Base-by-base conservation (phyloP, 2,329 filamentous ascomycete species). In the Akanthomyces muscarius region DNA sequence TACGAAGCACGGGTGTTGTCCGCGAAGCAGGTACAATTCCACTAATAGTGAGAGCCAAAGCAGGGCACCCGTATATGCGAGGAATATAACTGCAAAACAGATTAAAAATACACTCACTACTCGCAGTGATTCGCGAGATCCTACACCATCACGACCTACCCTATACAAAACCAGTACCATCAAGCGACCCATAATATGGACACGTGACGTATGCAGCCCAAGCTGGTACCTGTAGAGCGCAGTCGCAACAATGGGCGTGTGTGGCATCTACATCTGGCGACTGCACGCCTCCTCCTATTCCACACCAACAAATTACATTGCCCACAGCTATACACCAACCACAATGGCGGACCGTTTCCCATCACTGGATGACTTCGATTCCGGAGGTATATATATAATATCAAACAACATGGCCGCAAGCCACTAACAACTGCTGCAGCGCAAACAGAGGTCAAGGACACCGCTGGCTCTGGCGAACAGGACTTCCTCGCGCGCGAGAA, bases 401-500 rank as follows among this genome's bases (percentile, higher is more conserved):
- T 16, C 5, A 13, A 3, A 30, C 14, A 1, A 38, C 33, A 23
- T 55, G 41, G 28, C 42, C 7, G 23, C 16, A 30, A 18, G 10
- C 33, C 23, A 48, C 62, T 63, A 61, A 63, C 56, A 33, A 38
- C 2, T 23, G 21, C 16, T 33, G 38, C 45, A 89, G 90, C 87
- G 72, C 87, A 91, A 78, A 88, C 88, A 62, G 85, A 86, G 68
- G 81, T 83, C 73, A 83, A 81, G 77, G 81, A 80, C 62, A 76
- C 86, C 44, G 25, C 58, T 10, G 58, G 28, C n/a, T 80, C 83
- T 66, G 83, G 80, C 66, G 80, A 83, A 11, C 87, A 91, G 72
- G 92, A 97, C 77, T 98, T 99, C 76, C 86, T 98, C 55, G 88
- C 91, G 66, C 91, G 94, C 69, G 95, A 99, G 80, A 91, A 92